Conservation (phyloP, 352 stramenopile genomes). For the Phytopythium kandeliae region DNA sequence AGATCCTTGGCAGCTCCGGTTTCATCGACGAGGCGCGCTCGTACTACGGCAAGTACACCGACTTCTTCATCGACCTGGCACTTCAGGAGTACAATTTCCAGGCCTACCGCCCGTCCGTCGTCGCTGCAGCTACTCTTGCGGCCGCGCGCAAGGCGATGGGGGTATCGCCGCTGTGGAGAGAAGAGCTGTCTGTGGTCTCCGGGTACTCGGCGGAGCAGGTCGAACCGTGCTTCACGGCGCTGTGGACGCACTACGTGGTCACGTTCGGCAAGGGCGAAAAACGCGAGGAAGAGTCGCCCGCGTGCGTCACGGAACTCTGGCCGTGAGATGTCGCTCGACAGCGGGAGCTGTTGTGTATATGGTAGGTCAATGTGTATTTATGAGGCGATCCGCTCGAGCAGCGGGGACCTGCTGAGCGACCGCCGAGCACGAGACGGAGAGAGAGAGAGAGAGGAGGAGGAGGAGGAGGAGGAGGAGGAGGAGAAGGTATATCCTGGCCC, state of each 20-base stretch:
- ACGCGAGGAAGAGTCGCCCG: constrained; percentile 64
- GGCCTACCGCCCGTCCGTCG: constrained; percentile 74
- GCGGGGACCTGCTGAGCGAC: not conserved
- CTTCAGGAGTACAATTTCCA: constrained; percentile 83
- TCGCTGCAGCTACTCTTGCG: constrained; percentile 71
- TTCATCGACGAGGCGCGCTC: constrained; percentile 70
- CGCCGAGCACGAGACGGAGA: too few species aligned
- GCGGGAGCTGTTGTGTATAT: not conserved
- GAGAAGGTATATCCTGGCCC: not conserved
- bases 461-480: too few species aligned
- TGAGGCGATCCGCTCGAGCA: not conserved
- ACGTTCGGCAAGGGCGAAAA: constrained; percentile 59
- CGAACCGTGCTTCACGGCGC: constrained; percentile 74
- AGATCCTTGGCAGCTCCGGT: constrained; percentile 52
- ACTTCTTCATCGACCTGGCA: constrained; percentile 84
- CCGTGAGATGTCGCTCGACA: not conserved
- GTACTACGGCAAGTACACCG: constrained; percentile 82
- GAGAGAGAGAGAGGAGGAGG: not conserved
- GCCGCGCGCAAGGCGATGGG: constrained; percentile 71
- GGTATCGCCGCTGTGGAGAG: constrained; percentile 74
- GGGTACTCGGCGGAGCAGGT: constrained; percentile 80
- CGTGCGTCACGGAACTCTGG: constrained; percentile 54
- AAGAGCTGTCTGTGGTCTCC: constrained; percentile 75
- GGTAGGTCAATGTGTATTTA: constrained; percentile 1
- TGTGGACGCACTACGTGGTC: constrained; percentile 77